A percentile compares a stretch with the other conserved stretches of the same genome.
These are phyloP conservation scores for Astragalus glycyphyllos DNA, from an alignment of 306 rosid species.

Conservation along the genomic window DNA sequence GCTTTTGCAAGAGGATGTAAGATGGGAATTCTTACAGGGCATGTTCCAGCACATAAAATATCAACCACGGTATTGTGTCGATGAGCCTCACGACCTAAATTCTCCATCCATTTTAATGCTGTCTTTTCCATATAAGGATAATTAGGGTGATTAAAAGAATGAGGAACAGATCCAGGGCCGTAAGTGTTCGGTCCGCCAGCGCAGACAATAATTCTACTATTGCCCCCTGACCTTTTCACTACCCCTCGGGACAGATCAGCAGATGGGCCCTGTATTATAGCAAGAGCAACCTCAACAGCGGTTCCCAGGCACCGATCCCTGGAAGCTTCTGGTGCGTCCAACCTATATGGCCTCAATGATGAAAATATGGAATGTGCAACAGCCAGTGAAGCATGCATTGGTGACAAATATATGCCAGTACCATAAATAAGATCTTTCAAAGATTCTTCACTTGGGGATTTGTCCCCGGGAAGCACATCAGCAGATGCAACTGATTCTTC, in stretches of 20 bases:
- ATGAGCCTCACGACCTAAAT: constrained; percentile 86
- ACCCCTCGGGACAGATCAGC: constrained; percentile 92
- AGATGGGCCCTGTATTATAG: constrained; percentile 91
- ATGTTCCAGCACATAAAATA: constrained; percentile 95
- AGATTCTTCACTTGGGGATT: constrained; percentile 77
- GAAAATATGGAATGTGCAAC: constrained; percentile 95
- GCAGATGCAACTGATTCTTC: constrained; percentile 93
- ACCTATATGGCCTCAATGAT: constrained; percentile 82
- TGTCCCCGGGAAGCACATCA: constrained; percentile 95
- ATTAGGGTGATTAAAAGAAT: constrained; percentile 86
- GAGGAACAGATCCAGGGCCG: constrained; percentile 98
- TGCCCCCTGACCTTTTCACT: constrained; percentile 85
- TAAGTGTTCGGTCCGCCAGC: constrained; percentile 96
- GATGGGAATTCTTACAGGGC: constrained; percentile 95
- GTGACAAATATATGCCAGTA: constrained; percentile 89
- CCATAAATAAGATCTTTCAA: constrained; percentile 85
- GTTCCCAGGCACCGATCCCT: constrained; percentile 96
- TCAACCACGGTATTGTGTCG: constrained; percentile 79
- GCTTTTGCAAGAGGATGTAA: constrained; percentile 96
- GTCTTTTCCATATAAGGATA: constrained; percentile 92
- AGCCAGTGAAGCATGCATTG: constrained; percentile 90
- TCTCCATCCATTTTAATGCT: constrained; percentile 95
- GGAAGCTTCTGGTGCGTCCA: constrained; percentile 80
- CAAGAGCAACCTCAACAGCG: constrained; percentile 98
- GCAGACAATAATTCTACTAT: constrained; percentile 89